A percentile compares a stretch with the other conserved stretches of the same genome.
phyloP scores from a whole-genome alignment of 179 eudicot genomes.

The Beta lomatogona region DNA sequence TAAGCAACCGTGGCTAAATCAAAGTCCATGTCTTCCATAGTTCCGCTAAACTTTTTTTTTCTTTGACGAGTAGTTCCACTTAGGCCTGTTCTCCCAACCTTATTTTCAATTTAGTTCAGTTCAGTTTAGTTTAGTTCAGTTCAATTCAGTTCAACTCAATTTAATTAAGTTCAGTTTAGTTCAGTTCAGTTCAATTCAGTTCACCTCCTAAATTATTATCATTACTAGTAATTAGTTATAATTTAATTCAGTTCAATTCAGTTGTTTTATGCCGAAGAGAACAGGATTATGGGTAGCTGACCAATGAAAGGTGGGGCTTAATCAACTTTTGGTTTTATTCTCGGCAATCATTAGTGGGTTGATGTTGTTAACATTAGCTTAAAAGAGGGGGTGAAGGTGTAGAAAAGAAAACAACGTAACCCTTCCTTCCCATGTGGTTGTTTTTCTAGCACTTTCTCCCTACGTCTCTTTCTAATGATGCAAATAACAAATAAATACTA shows the following conservation, averaged over 20 bases:
- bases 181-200: no score
- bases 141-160: no score
- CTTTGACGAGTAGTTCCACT: background rate
- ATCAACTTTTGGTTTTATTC: conserved; percentile 18
- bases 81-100: no score
- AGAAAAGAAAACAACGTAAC: background rate
- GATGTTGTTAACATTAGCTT: background rate
- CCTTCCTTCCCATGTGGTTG: conserved; percentile 7
- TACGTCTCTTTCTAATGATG: background rate
- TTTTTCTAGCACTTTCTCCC: background rate
- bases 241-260: no score
- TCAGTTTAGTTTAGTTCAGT: no score
- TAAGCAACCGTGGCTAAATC: no score
- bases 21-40: background rate
- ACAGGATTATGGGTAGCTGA: background rate
- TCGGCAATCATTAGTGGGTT: conserved; percentile 21
- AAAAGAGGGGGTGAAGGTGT: background rate
- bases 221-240: no score
- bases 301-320: conserved; percentile 12
- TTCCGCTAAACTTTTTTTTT: no score
- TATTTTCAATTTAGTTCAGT: no score
- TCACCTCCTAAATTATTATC: no score
- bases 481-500: background rate
- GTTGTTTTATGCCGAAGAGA: no score
- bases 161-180: no score